Conservation (phyloP, 257 asterid species). For the Solanum piurae region DNA sequence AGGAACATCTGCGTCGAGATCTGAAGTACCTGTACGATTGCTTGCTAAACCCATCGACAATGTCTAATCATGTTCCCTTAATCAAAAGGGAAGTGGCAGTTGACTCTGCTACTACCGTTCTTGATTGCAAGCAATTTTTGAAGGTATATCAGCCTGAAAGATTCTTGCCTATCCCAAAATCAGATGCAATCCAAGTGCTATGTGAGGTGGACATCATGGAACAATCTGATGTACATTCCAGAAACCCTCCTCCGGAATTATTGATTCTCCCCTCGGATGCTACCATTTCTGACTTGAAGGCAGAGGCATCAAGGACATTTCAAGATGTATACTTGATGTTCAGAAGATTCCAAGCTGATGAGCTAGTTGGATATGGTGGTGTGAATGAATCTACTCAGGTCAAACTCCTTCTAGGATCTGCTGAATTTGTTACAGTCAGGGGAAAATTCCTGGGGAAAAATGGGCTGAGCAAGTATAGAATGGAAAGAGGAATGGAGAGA, state of each 20-base stretch:
- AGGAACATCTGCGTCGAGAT: slow-evolving; percentile 59
- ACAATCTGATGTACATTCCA: slow-evolving; percentile 25
- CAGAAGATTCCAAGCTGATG: slow-evolving; percentile 74
- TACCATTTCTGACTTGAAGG: slow-evolving; percentile 78
- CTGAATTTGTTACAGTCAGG: slow-evolving; percentile 33
- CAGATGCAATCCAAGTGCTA: slow-evolving; percentile 39
- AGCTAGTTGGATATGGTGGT: slow-evolving; percentile 64
- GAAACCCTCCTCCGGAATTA: slow-evolving; percentile 72
- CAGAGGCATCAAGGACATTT: slow-evolving; percentile 69
- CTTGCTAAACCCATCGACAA: slow-evolving; percentile 59
- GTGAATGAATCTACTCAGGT: slow-evolving; percentile 78
- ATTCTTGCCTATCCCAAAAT: slow-evolving; percentile 16
- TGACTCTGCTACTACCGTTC: slow-evolving; percentile 44
- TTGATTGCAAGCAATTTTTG: slow-evolving; percentile 88
- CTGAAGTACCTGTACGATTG: slow-evolving; percentile 56
- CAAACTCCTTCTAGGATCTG: slow-evolving; percentile 64
- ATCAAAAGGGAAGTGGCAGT: slow-evolving; percentile 31
- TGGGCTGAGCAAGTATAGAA: slow-evolving; percentile 50
- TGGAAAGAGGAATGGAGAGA: slow-evolving; percentile 84
- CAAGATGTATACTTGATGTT: slow-evolving; percentile 73
- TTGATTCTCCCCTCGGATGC: slow-evolving; percentile 57
- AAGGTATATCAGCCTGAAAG: slow-evolving; percentile 58
- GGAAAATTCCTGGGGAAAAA: slow-evolving; percentile 59
- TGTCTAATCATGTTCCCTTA: slow-evolving; percentile 33
- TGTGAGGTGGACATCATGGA: slow-evolving; percentile 81